These are phyloP conservation scores for Rhodotorula sp. DNA, from an alignment of 1,284 basidiomycete species.

Conservation along the genomic window DNA sequence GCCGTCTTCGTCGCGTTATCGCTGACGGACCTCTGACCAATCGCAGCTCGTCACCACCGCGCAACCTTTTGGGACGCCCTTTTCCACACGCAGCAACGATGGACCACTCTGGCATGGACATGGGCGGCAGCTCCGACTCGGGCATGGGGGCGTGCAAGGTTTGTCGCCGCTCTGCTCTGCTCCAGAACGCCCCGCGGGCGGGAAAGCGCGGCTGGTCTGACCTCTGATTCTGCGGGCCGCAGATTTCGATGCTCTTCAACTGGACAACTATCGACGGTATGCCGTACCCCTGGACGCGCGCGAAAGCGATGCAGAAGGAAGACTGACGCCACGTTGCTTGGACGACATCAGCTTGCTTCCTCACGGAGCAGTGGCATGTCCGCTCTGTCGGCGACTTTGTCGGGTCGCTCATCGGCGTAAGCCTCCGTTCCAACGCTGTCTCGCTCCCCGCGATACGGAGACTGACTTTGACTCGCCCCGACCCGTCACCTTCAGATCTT, in stretches of 20 bases:
- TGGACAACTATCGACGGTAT: constrained; percentile 20
- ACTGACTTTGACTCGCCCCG: too few species aligned
- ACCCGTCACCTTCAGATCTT: constrained; percentile 44
- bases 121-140: not conserved
- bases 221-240: not conserved
- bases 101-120: constrained; percentile 8
- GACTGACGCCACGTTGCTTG: not conserved
- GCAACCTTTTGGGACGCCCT: too few species aligned
- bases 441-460: not conserved
- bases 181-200: not conserved
- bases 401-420: constrained; percentile 50
- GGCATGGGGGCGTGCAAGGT: constrained; percentile 2
- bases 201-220: not conserved
- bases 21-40: not conserved
- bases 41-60: not conserved
- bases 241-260: constrained; percentile 1
- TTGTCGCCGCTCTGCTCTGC: not conserved
- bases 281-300: not conserved
- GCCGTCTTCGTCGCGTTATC: not conserved
- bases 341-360: constrained; percentile 49
- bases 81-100: not conserved
- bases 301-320: not conserved
- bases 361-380: constrained; percentile 52
- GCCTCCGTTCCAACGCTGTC: not conserved
- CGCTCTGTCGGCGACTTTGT: constrained; percentile 50